Base-by-base conservation (phyloP, 2,329 filamentous ascomycete genomes). In the Penicillium sp. region DNA sequence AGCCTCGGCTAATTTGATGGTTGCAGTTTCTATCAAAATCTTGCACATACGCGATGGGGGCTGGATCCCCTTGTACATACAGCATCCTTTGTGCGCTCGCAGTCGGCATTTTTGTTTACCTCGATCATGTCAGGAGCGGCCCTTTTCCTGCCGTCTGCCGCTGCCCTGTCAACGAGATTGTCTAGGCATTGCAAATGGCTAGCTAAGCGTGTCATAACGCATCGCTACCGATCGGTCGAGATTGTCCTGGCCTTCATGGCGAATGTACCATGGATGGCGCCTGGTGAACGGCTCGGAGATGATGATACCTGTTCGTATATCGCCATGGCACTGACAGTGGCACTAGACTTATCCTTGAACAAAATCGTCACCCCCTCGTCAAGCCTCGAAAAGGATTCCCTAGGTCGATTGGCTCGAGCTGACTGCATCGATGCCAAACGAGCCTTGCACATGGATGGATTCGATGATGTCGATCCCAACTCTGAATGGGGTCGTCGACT, bases 221-320 rank as follows among this genome's bases (percentile, higher is more conserved):
- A 85, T 50, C 85, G 88, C 2, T 84, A 87, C 69, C 85, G 88
- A 59, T 92, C 89, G 0, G 88, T 91, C 6, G 89, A 92, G 72
- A 91, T 92, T 59, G 87, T 92, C 0, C 78, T 92, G 1, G 89
- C 88, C 0, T 91, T 91, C 70, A 89, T 92, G 86, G 84, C 91
- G 35, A 91, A 91, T 63, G 85, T 92, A 7, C 89, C 89, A 0
- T 92, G 89, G 89, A 91, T 91, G 84, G 88, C 88, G 2, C 72
- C 75, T 10, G 75, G 73, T 4, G 68, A 68, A 26, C 66, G 67
- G 45, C 58, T 76, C 17, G 75, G 75, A 0, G 89, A 91, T 65
- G 89, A 92, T 63, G 89, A 91, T 68, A 91, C 89, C 0, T 91
- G 88, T 61, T 84, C 86, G 45, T 91, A 90, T 67, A 86, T 92